Evolutionary conservation across 257 asterid genomes (phyloP).

Genomic region (Solanum sitiens): DNA sequence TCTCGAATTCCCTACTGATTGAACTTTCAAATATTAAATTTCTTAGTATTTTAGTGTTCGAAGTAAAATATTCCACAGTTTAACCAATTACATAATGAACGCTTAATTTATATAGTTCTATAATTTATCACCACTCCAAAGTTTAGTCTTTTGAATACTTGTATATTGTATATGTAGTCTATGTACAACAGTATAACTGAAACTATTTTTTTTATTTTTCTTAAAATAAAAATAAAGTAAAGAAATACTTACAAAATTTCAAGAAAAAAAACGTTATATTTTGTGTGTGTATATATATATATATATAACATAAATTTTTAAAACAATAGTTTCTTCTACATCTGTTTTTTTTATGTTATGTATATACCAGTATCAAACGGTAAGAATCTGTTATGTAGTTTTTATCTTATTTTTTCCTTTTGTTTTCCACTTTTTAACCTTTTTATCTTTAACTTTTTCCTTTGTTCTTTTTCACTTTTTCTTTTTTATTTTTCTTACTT

Average conservation of each 20-base stretch:
- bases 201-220: neutral
- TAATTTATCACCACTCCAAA: neutral
- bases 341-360: neutral
- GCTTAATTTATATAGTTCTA: too few relatives aligned
- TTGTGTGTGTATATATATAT: too few relatives aligned
- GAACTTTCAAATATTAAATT: neutral
- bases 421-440: neutral
- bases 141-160: neutral
- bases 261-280: neutral
- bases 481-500: neutral
- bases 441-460: neutral
- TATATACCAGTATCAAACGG: neutral
- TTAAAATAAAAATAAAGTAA: neutral
- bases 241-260: neutral
- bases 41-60: neutral
- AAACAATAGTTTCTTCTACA: neutral
- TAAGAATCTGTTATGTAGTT: neutral
- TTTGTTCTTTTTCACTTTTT: neutral
- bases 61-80: neutral
- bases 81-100: neutral
- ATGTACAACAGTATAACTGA: neutral
- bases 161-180: neutral
- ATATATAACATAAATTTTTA: neutral
- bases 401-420: neutral
- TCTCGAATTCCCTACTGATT: neutral